phyloP scores from a whole-genome alignment of 2,329 filamentous ascomycete species.

The Escovopsis sp. region DNA sequence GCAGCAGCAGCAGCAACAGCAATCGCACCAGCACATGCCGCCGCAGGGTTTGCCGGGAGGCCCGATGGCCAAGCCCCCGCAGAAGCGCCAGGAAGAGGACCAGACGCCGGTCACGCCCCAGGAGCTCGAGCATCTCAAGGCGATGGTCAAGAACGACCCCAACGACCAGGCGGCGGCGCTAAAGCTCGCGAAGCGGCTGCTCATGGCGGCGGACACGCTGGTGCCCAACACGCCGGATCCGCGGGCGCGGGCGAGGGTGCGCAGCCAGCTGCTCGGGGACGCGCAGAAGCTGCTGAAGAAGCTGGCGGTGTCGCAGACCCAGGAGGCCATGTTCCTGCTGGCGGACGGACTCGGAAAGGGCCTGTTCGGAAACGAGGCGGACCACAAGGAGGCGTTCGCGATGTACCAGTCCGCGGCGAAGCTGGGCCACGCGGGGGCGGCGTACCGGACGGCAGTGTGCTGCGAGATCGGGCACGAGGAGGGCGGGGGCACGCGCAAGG shows the following conservation, averaged over 20 bases:
- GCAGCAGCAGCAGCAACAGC: slow-evolving; percentile 11
- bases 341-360: slow-evolving; percentile 83
- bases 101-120: slow-evolving; percentile 50
- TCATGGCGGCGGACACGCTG: slow-evolving; percentile 70
- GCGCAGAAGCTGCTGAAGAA: slow-evolving; percentile 89
- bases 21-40: not conserved
- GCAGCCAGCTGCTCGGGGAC: slow-evolving; percentile 73
- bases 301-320: slow-evolving; percentile 54
- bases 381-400: slow-evolving; percentile 83
- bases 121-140: slow-evolving; percentile 62
- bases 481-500: slow-evolving; percentile 79
- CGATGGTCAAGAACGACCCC: slow-evolving; percentile 53
- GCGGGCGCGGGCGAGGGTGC: slow-evolving; percentile 54
- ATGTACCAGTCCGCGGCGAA: slow-evolving; percentile 93
- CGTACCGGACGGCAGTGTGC: slow-evolving; percentile 90
- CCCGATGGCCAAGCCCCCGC: slow-evolving; percentile 10
- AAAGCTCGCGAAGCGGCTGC: slow-evolving; percentile 62
- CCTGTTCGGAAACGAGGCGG: slow-evolving; percentile 59
- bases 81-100: slow-evolving; percentile 11
- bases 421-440: slow-evolving; percentile 67
- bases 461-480: slow-evolving; percentile 93
- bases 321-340: slow-evolving; percentile 84
- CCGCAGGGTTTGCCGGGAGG: slow-evolving; percentile 1
- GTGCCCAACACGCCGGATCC: slow-evolving; percentile 51
- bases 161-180: slow-evolving; percentile 58